Base-by-base conservation (phyloP, 2,329 filamentous ascomycete species). In the Diplodia scrobiculata region DNA sequence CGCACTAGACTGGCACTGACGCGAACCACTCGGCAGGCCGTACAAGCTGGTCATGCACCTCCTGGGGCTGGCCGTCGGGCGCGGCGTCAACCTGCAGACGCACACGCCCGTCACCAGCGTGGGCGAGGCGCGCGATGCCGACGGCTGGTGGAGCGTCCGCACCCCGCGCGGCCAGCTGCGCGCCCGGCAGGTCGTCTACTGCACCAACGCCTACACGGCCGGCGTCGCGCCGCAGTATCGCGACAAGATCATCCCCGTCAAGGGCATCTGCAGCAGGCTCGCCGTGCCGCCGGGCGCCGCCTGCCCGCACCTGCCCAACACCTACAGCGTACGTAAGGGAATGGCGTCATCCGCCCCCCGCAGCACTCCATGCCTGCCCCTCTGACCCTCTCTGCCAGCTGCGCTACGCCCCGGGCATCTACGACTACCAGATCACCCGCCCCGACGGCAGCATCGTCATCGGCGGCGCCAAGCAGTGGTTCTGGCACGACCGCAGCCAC, bases 381-480 rank as follows among this genome's bases (percentile, higher is more conserved):
- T 17, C 17, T 25, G 25, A 25, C 25, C 25, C 25, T 25, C 25
- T 25, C 29, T 7, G 3, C n/a, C 45, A 62, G 58, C 29, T 66
- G 32, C 45, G 64, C 29, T 66, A 66, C 36, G 64, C 53, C 10
- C 64, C 64, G 11, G 64, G 38, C 55, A 70, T 66, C 45, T 66
- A 66, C 67, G 75, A 76, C 60, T 83, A 83, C 55, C 73, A 81
- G 10, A 80, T 81, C 53, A 78, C 78, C 13, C 77, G 81, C 3
- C 71, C 74, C 1, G 81, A 84, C 63, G 80, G 80, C 0, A 79
- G 79, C 48, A 79, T 81, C 55, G 71, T 82, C 11, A 78, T 82
- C 1, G 80, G 81, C 4, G 82, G 82, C 27, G 81, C 76, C 0
- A 69, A 73, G 25, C 70, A 71, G 38, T 70, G 69, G 0, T 83